Base-by-base conservation (phyloP, 2,329 filamentous ascomycete species). In the Penicillium verrucosum region DNA sequence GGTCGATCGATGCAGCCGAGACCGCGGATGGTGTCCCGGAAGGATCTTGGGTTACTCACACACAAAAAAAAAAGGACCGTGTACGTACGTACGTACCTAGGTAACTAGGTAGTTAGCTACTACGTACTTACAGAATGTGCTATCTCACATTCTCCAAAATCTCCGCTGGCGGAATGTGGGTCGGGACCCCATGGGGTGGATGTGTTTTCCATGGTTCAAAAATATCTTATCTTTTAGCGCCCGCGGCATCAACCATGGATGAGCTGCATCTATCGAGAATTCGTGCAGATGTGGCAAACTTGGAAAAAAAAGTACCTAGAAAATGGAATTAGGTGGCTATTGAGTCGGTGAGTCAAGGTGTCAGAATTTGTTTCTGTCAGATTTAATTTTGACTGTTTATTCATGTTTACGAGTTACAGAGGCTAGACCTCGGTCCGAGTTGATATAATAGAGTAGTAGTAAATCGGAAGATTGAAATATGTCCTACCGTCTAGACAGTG, bases 1-100 rank as follows among this genome's bases (percentile, higher is more conserved):
- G 42, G 44, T 36, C 40, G 49, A 60, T 59, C 54, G 45, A 46
- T 50, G 54, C 57, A 42, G 34, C 38, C 48, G 38, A 44, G 23
- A 40, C 48, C 45, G 51, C 54, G 52, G 49, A 58, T 47, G 37
- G 44, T 18, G 30, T 36, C 32, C 51, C 57, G 49, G 34, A 14
- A 18, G 30, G 27, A 23, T 9, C 38, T 52, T 55, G 40, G 48
- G 58, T 60, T 62, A 54, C 60, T 60, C 58, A 62, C 40, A 56
- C 47, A 38, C 16, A 34, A 40, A 30, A 42, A 38, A 38, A 25
- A 37, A 42, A 40, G 51, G 30, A 49, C 49, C 30, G 29, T 41
- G 37, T n/a, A 25, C 14, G 16, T 23, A 16, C 21, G 18, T 18
- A 18, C 18, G 18, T 18, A 18, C 18, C 18, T 18, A 18, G 18